phyloP scores from a whole-genome alignment of 202 grass and related monocot genomes.

The Setaria viridis region DNA sequence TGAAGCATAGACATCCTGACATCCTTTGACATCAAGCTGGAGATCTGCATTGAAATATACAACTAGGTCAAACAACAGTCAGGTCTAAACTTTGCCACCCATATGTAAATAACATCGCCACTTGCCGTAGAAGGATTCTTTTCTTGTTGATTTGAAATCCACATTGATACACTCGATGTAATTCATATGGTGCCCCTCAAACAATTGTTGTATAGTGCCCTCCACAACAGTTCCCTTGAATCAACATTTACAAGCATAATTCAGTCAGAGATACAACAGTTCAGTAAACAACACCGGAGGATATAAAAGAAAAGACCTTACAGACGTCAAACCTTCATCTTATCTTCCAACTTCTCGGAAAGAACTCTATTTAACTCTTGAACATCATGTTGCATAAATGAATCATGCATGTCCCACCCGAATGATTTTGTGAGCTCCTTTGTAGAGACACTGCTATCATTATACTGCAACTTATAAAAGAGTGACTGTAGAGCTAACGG shows the following conservation, averaged over 20 bases:
- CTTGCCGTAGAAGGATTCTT: constrained; percentile 98
- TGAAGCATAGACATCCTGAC: constrained; percentile 93
- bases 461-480: constrained; percentile 99
- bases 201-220: constrained; percentile 96
- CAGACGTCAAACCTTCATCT: constrained; percentile 98
- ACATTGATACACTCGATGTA: constrained; percentile 99
- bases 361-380: constrained; percentile 99
- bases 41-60: constrained; percentile 70
- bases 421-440: constrained; percentile 99
- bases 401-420: constrained; percentile 96
- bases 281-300: constrained; percentile 37
- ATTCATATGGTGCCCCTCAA: constrained; percentile 99
- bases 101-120: constrained; percentile 39
- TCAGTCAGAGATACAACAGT: constrained; percentile 61
- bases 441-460: constrained; percentile 93
- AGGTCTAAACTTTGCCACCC: not conserved
- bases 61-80: constrained; percentile 43
- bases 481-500: constrained; percentile 96
- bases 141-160: constrained; percentile 97
- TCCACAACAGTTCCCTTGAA: constrained; percentile 99
- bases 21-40: constrained; percentile 98
- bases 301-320: constrained; percentile 69
- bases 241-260: constrained; percentile 60
- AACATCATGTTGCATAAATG: constrained; percentile 99
- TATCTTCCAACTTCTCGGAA: constrained; percentile 99